Evolutionary conservation across 352 stramenopile species (phyloP).

Genomic region (Pythium vanterpoolii): DNA sequence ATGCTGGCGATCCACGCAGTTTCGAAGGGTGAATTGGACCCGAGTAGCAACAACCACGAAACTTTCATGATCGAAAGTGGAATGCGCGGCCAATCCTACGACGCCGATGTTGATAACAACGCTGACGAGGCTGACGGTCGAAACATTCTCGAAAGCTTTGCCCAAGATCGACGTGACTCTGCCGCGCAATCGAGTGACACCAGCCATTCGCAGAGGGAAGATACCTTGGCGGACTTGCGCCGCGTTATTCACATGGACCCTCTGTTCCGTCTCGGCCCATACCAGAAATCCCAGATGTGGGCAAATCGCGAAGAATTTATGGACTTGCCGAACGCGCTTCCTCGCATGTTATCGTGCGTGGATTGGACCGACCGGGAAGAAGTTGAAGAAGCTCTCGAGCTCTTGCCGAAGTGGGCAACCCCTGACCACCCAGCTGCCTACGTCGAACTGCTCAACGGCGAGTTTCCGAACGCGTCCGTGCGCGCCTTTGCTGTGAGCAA

Average conservation of each 20-base stretch:
- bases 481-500: constrained; percentile 75
- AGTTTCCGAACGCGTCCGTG: constrained; percentile 74
- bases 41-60: constrained; percentile 36
- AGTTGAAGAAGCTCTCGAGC: constrained; percentile 57
- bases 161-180: constrained; percentile 54
- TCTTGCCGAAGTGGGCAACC: constrained; percentile 65
- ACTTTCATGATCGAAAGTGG: constrained; percentile 21
- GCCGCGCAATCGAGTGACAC: constrained; percentile 51
- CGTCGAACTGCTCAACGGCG: constrained; percentile 76
- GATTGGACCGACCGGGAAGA: constrained; percentile 77
- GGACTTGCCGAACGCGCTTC: constrained; percentile 63
- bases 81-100: constrained; percentile 2
- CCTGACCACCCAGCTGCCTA: constrained; percentile 80
- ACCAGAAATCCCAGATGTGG: constrained; percentile 85
- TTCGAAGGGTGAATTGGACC: constrained; percentile 49
- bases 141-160: constrained; percentile 47
- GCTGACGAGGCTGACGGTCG: constrained; percentile 47
- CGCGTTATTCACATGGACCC: constrained; percentile 80
- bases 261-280: constrained; percentile 73
- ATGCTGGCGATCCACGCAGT: constrained; percentile 85
- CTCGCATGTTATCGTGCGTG: constrained; percentile 77
- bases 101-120: constrained; percentile 39
- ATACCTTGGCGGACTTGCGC: constrained; percentile 59
- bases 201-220: constrained; percentile 46
- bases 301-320: constrained; percentile 77